Evolutionary conservation across 139 green algal genomes (phyloP).

Genomic region (Spirogloea muscicola): DNA sequence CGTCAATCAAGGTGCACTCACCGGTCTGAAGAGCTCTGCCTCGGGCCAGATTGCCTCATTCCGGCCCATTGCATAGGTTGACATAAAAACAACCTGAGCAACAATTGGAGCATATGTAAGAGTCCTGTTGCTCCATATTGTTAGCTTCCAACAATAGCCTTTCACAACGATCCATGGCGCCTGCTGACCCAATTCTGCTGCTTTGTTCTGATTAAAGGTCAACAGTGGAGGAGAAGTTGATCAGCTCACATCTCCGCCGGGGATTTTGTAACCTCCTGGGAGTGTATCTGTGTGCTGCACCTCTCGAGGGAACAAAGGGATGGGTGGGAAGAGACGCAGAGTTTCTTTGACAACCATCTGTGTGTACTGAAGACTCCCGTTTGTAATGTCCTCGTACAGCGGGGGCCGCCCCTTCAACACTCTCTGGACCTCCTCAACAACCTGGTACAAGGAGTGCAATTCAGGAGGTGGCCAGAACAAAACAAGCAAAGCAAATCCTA

Average conservation of each 20-base stretch:
- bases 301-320: conserved; percentile 66
- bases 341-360: conserved; percentile 60
- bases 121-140: too few relatives aligned
- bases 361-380: conserved; percentile 26
- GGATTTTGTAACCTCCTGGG: conserved; percentile 59
- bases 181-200: too few relatives aligned
- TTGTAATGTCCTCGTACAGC: conserved; percentile 47
- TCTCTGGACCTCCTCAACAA: conserved; percentile 52
- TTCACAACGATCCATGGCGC: too few relatives aligned
- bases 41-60: conserved; percentile 56
- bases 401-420: conserved; percentile 53
- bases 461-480: too few relatives aligned
- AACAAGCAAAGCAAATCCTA: too few relatives aligned
- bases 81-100: conserved; percentile 63
- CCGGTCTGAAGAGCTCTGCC: conserved; percentile 54
- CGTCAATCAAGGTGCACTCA: too few relatives aligned
- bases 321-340: conserved; percentile 68
- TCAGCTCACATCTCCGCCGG: conserved; percentile 60
- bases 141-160: too few relatives aligned
- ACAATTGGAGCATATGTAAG: too few relatives aligned
- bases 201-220: too few relatives aligned
- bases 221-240: too few relatives aligned
- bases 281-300: conserved; percentile 54
- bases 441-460: too few relatives aligned
- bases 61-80: conserved; percentile 62